A percentile compares a stretch with the other conserved stretches of the same genome.
These are phyloP conservation scores for Somion occarium DNA, from an alignment of 1,284 basidiomycete species.

Conservation along the genomic window DNA sequence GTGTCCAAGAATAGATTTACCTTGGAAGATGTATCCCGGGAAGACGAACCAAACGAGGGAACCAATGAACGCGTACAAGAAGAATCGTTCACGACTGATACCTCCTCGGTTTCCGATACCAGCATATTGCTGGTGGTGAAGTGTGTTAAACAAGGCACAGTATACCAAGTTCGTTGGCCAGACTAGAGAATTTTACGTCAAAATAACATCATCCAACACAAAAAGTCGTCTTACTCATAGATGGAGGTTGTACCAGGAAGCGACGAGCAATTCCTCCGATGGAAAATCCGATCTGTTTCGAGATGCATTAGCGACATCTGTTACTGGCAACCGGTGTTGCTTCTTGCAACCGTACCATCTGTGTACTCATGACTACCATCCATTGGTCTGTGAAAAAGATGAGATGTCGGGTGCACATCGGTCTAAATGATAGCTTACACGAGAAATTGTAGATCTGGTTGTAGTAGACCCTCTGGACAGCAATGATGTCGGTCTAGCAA, in stretches of 20 bases:
- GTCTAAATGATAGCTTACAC: constrained; percentile 42
- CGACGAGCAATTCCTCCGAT: constrained; percentile 59
- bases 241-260: constrained; percentile 71
- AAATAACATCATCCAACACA: too few relatives aligned
- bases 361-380: constrained; percentile 48
- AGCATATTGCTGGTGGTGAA: constrained; percentile 49
- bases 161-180: constrained; percentile 68
- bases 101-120: constrained; percentile 41
- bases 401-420: background rate
- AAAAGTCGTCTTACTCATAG: constrained; percentile 70
- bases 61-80: constrained; percentile 36
- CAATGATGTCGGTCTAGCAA: constrained; percentile 61
- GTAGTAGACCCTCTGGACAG: constrained; percentile 68
- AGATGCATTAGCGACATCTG: constrained; percentile 1
- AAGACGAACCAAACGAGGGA: constrained; percentile 44
- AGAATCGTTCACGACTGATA: constrained; percentile 48
- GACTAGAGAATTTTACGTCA: too few relatives aligned
- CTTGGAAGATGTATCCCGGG: constrained; percentile 45
- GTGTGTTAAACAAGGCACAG: constrained; percentile 56
- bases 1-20: background rate
- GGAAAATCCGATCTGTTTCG: constrained; percentile 51
- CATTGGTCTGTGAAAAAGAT: constrained; percentile 49
- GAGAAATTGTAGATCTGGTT: constrained; percentile 36
- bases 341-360: constrained; percentile 32
- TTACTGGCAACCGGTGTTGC: background rate